phyloP scores from a whole-genome alignment of 768 basidiomycete species.

The Tricholoma saponaceum region DNA sequence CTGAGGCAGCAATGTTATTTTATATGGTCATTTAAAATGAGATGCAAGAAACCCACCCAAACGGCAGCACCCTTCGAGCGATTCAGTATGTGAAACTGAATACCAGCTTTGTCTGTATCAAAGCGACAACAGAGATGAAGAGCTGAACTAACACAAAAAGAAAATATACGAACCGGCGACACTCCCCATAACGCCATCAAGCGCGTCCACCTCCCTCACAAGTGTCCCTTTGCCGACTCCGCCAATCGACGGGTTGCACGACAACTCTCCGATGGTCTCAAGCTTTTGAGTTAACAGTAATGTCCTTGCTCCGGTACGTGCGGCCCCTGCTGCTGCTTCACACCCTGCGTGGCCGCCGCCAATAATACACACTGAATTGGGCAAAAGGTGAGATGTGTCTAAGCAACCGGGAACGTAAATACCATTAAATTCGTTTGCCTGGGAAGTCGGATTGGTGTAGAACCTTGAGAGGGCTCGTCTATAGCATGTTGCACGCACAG shows the following conservation, averaged over 20 bases:
- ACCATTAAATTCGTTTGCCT: background rate
- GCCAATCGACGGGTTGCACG: slow-evolving; percentile 91
- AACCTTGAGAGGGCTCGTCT: background rate
- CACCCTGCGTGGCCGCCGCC: slow-evolving; percentile 93
- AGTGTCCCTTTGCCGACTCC: slow-evolving; percentile 91
- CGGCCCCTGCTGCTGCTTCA: slow-evolving; percentile 85
- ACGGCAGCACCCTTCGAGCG: slow-evolving; percentile 84
- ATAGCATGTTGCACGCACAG: background rate
- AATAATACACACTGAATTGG: slow-evolving; percentile 68
- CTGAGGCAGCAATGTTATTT: slow-evolving; percentile 31
- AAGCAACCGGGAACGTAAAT: background rate
- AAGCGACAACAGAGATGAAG: background rate
- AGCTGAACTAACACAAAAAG: background rate
- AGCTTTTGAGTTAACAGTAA: slow-evolving; percentile 78
- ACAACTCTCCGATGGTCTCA: slow-evolving; percentile 77
- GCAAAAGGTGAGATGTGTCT: background rate
- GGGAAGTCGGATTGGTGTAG: background rate
- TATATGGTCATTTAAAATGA: background rate
- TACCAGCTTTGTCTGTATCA: slow-evolving; percentile 73
- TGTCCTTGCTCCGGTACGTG: slow-evolving; percentile 78
- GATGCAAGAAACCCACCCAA: slow-evolving; percentile 52
- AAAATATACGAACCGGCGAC: slow-evolving; percentile 71
- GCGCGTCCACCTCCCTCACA: slow-evolving; percentile 87
- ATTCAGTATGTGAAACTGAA: slow-evolving; percentile 86
- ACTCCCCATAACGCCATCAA: slow-evolving; percentile 82